These are phyloP conservation scores for Clarireedia monteithiana DNA, from an alignment of 2,329 filamentous ascomycete species.

Conservation along the genomic window DNA sequence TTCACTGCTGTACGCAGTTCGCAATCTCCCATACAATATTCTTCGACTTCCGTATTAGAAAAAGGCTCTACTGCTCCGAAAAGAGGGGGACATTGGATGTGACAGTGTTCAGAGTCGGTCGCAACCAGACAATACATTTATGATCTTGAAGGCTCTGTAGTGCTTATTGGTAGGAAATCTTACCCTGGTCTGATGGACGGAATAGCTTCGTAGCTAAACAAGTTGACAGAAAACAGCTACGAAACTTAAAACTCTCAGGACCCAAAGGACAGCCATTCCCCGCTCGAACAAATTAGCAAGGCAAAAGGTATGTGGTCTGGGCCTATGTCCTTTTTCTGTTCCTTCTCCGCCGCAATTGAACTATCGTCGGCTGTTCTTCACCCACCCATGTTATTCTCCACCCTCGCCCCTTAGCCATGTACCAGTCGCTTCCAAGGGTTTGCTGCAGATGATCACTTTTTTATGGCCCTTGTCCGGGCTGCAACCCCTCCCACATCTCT, in stretches of 20 bases:
- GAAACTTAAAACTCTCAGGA: neutral
- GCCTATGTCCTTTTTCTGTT: constrained; percentile 1
- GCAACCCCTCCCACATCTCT: constrained; percentile 21
- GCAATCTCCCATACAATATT: no score
- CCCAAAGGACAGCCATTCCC: neutral
- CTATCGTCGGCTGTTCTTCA: constrained; percentile 8
- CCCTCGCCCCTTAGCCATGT: constrained; percentile 21
- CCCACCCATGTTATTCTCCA: constrained; percentile 21
- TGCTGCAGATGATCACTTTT: constrained; percentile 24
- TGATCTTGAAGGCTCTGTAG: neutral
- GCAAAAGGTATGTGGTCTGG: constrained; percentile 18
- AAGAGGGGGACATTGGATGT: no score
- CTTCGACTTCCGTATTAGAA: no score
- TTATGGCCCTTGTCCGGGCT: constrained; percentile 16
- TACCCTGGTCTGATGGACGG: neutral
- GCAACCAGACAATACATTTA: neutral
- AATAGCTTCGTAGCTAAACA: constrained; percentile 12
- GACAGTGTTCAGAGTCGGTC: neutral
- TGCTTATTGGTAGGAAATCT: neutral
- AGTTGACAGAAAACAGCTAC: constrained; percentile 12
- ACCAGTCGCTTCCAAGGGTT: constrained; percentile 22
- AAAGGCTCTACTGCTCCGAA: no score
- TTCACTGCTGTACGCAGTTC: no score
- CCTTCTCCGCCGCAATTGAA: constrained; percentile 10
- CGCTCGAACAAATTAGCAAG: constrained; percentile 5